phyloP scores from a whole-genome alignment of 371 early-diverging fungal genomes.

The Actinomortierella ambigua region DNA sequence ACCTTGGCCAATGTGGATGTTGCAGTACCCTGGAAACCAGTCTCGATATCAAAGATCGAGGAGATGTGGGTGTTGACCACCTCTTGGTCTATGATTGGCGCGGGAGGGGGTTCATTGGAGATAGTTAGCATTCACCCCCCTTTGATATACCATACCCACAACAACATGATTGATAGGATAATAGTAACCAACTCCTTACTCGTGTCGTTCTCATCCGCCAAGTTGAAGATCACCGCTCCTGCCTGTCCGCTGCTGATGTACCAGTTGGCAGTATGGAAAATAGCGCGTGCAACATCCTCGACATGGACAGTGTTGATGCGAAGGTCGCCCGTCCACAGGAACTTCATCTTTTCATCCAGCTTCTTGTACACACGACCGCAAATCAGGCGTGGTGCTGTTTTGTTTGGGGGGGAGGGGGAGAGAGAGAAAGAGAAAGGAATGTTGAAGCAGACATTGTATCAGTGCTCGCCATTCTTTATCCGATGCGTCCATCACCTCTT shows the following conservation, averaged over 20 bases:
- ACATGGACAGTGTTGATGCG: conserved; percentile 95
- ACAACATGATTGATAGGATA: background rate
- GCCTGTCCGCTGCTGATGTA: conserved; percentile 51
- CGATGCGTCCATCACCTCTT: too few relatives aligned
- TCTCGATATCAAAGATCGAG: conserved; percentile 80
- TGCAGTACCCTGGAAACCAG: conserved; percentile 82
- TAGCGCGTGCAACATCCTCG: conserved; percentile 79
- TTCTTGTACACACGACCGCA: conserved; percentile 89
- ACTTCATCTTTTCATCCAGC: conserved; percentile 84
- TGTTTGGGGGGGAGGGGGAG: conserved; percentile 15
- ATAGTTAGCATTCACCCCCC: background rate
- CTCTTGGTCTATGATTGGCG: conserved; percentile 81
- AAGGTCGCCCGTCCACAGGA: conserved; percentile 89
- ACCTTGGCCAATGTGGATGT: conserved; percentile 85
- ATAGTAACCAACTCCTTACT: conserved; percentile 29
- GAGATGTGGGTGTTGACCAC: conserved; percentile 71
- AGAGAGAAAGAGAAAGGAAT: conserved; percentile 1
- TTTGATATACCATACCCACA: too few relatives aligned
- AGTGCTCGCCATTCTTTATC: too few relatives aligned
- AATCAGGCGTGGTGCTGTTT: conserved; percentile 85
- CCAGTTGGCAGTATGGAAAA: conserved; percentile 74
- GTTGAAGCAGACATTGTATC: background rate
- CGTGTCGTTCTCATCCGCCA: conserved; percentile 82
- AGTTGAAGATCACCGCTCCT: conserved; percentile 64
- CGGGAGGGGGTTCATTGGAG: too few relatives aligned